Base-by-base conservation (phyloP, 2,329 filamentous ascomycete genomes). In the Stachybotrys chlorohalonatus region DNA sequence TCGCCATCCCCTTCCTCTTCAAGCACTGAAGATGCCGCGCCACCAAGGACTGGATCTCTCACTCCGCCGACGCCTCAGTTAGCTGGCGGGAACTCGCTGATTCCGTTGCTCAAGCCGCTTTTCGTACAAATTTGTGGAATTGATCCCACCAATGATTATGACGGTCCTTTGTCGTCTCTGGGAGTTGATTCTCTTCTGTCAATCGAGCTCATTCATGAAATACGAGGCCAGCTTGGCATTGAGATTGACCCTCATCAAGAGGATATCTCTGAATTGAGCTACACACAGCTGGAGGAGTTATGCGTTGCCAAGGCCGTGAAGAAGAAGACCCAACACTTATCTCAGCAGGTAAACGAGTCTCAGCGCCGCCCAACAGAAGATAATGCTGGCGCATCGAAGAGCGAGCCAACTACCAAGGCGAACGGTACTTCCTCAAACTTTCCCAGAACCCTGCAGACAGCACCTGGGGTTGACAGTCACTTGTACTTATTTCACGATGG, bases 401-500 rank as follows among this genome's bases (percentile, higher is more conserved):
- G 3, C 6, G 15, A n/a, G 46, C 3, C 17, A 24, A 6, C n/a
- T 16, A 9, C 5, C 31, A 42, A 52, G 17, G n/a, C 42, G 45
- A 52, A 32, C 31, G 11, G 6, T 16, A 47, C 17, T n/a, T 39
- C 13, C 24, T 31, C n/a, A n/a, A 47, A 16, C 7, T 42, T 49
- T 42, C 50, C 45, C 15, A 46, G 13, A 17, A 15, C 3, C 17
- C 30, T 16, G 9, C 45, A 52, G 32, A 45, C n/a, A 31, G 50
- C 31, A 24, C 50, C 50, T 9, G 50, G 16, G 15, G 32, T 16
- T 7, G 30, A 42, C 16, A 52, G 50, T 16, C 49, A 32, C 45
- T 16, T 67, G 4, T 65, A 62, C 49, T 54, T 68, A 5, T 60
- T 68, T 54, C 66, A 67, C 47, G 65, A 68, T 47, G 65, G 66